These are phyloP conservation scores for Inga leiocalycina DNA, from an alignment of 306 rosid genomes.

Conservation along the genomic window DNA sequence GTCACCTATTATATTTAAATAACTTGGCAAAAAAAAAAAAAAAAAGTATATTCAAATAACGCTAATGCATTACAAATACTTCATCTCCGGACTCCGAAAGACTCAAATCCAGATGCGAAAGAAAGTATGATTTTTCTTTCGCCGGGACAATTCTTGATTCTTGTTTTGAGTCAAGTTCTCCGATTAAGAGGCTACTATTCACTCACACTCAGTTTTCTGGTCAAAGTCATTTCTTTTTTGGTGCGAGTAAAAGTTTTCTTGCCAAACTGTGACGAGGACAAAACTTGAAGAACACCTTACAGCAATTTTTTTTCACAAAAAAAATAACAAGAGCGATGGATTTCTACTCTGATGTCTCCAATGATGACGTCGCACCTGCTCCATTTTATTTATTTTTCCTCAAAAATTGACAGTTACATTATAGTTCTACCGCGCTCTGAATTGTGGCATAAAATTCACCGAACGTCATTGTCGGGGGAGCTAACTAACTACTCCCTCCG, in stretches of 20 bases:
- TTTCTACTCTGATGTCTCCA: not conserved
- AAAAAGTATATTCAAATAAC: not conserved
- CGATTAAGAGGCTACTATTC: not conserved
- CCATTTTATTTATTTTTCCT: not conserved
- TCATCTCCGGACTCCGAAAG: not conserved
- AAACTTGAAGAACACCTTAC: too few species aligned
- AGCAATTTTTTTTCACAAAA: too few species aligned
- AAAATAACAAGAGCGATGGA: not conserved
- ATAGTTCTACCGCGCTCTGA: not conserved
- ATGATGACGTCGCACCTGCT: not conserved
- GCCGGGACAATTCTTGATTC: not conserved
- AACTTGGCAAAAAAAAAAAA: too few species aligned
- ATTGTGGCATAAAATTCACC: not conserved
- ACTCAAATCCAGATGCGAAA: constrained; percentile 41
- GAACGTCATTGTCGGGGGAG: not conserved
- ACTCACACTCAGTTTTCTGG: not conserved
- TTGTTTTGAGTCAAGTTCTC: not conserved
- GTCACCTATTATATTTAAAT: not conserved
- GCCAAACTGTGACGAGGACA: not conserved
- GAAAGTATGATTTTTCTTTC: constrained; percentile 43
- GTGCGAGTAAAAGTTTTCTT: not conserved
- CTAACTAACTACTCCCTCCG: not conserved
- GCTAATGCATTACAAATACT: not conserved
- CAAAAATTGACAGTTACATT: not conserved
- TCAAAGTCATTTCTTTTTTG: not conserved